Evolutionary conservation across 345 rosid genomes (phyloP).

Genomic region (Moricandia arvensis): DNA sequence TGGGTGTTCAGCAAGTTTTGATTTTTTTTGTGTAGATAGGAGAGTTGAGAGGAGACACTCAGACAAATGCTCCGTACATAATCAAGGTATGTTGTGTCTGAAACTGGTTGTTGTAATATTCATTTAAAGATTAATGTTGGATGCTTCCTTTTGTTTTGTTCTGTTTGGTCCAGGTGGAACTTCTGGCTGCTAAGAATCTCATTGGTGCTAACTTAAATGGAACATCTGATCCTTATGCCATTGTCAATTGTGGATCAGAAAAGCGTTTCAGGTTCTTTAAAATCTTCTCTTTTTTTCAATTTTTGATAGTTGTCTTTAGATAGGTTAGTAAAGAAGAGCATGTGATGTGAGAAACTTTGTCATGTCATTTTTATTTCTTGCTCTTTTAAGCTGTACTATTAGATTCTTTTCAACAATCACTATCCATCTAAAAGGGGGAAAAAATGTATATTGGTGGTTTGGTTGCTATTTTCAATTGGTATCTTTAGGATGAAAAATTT

Average conservation of each 20-base stretch:
- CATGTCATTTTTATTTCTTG: too few species aligned
- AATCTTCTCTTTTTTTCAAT: neutral
- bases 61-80: slow-evolving; percentile 67
- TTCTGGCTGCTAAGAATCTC: slow-evolving; percentile 98
- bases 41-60: slow-evolving; percentile 59
- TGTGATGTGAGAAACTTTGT: slow-evolving; percentile 8
- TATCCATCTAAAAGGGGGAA: slow-evolving; percentile 1
- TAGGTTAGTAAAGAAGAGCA: slow-evolving; percentile 1
- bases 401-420: slow-evolving; percentile 17
- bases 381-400: slow-evolving; percentile 6
- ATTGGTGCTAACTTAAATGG: slow-evolving; percentile 95
- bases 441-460: slow-evolving; percentile 17
- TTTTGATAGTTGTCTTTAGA: neutral
- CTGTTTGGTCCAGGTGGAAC: slow-evolving; percentile 55
- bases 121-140: neutral
- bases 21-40: neutral
- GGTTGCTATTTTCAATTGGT: too few species aligned
- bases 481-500: too few species aligned
- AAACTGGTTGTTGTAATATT: neutral
- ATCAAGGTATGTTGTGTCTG: slow-evolving; percentile 29
- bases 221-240: slow-evolving; percentile 96
- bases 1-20: neutral
- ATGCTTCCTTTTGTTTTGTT: neutral
- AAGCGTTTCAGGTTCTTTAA: slow-evolving; percentile 83
- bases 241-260: slow-evolving; percentile 93